Base-by-base conservation (phyloP, 106 monocot genomes). In the Acorus gramineus region DNA sequence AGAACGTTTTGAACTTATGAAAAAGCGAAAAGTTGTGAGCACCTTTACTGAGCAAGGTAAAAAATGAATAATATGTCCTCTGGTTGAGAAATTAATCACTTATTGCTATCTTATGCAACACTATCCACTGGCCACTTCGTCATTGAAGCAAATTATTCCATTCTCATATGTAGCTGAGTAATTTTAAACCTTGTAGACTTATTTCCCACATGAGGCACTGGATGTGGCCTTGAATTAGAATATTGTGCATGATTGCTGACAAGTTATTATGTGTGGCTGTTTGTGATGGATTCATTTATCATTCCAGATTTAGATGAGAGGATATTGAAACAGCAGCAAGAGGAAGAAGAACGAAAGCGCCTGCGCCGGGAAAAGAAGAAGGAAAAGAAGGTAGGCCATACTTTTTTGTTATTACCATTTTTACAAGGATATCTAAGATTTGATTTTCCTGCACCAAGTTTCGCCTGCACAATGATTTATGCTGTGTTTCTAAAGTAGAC, bases 261-360 rank as follows among this genome's bases (percentile, higher is more conserved):
- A 28, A 28, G 28, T 28, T 28, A 28, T 28, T 28, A 28, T 28
- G 28, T 28, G 28, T 28, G 28, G 28, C 28, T 28, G 28, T 28
- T 28, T 28, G 28, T 28, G 28, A 28, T 28, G 28, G 28, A 64
- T 50, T 11, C 7, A 13, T 63, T 46, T n/a, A 14, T 64, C 10
- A 2, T 61, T 70, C 60, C 63, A 98, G 98, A 98, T 80, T 83
- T 98, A n/a, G 98, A 98, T 74, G 98, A 98, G 66, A 91, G 98
- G 68, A 89, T 98, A 79, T 46, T 81, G 56, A 98, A 92, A 69
- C 91, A 92, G 47, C 98, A 98, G 69, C 77, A 98, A 64, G 98
- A 98, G 79, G 98, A 98, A 67, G 98, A 98, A 70, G 98, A 98
- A 69, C 66, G 83, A 44, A 98, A 79, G 66, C 85, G 91, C 0